phyloP scores from a whole-genome alignment of 208 protist species.

The Leishmania martiniquensis region DNA sequence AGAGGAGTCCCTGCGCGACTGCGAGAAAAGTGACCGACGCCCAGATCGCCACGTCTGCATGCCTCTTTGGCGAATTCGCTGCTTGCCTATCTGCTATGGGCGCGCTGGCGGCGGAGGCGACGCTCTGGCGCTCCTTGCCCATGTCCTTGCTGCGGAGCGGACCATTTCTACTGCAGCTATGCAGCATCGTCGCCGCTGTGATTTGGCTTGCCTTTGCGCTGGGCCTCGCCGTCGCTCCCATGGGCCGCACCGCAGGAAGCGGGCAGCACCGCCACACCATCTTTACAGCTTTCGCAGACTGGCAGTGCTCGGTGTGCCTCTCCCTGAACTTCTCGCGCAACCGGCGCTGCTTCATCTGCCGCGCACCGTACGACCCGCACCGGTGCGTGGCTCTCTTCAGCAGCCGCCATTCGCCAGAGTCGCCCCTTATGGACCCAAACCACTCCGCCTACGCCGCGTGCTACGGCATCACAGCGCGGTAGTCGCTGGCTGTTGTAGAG shows the following conservation, averaged over 20 bases:
- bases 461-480: conserved; percentile 24
- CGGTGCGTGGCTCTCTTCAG: conserved; percentile 63
- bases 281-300: conserved; percentile 67
- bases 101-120: conserved; percentile 23
- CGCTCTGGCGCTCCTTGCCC: conserved; percentile 15
- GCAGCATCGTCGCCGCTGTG: conserved; percentile 17
- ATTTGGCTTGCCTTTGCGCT: conserved; percentile 38
- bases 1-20: neutral
- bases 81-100: conserved; percentile 10
- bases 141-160: neutral
- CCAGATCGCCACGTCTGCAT: neutral
- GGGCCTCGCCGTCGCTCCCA: conserved; percentile 46
- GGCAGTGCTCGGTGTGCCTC: conserved; percentile 72
- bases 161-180: conserved; percentile 30
- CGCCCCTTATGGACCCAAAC: conserved; percentile 70
- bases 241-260: conserved; percentile 32
- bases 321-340: conserved; percentile 74
- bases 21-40: neutral
- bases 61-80: conserved; percentile 45
- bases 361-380: conserved; percentile 52
- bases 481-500: neutral
- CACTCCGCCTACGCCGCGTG: conserved; percentile 54
- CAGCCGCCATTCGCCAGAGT: conserved; percentile 33
- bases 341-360: conserved; percentile 73
- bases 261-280: conserved; percentile 65